Conservation (phyloP, 495 filamentous ascomycete genomes). For the Endocarpon pusillum region DNA sequence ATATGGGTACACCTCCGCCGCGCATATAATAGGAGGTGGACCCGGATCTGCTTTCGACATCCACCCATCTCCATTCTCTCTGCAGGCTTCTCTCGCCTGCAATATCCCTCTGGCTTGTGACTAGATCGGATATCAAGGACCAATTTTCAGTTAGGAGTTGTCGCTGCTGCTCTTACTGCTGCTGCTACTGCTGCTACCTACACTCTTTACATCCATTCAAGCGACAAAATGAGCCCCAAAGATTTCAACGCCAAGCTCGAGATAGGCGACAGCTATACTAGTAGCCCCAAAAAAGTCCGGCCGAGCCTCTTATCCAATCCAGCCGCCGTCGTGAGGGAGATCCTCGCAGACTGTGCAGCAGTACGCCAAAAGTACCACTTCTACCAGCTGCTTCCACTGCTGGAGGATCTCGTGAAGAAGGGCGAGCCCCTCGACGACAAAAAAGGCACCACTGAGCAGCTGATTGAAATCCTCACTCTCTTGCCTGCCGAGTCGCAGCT, state of each 20-base stretch:
- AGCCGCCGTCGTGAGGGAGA: neutral
- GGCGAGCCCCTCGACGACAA: too few relatives aligned
- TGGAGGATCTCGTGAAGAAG: too few relatives aligned
- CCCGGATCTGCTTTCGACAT: too few relatives aligned
- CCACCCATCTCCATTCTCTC: too few relatives aligned
- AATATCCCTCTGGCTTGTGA: neutral
- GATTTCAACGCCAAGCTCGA: neutral
- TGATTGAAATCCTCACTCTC: too few relatives aligned
- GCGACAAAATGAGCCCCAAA: neutral
- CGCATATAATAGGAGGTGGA: too few relatives aligned
- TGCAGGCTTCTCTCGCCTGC: neutral
- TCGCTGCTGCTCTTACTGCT: neutral
- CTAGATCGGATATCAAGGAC: neutral
- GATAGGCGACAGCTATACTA: neutral
- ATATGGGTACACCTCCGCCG: too few relatives aligned
- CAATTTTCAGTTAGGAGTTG: neutral
- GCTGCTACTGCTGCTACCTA: neutral
- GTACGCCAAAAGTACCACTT: neutral
- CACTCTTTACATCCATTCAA: neutral
- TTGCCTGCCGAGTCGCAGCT: conserved; percentile 44
- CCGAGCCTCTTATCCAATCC: neutral
- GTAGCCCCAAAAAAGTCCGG: neutral
- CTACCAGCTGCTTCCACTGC: neutral
- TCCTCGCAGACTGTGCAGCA: neutral
- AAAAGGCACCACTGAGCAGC: too few relatives aligned